phyloP scores from a whole-genome alignment of 2,329 filamentous ascomycete species.

The Sphaerulina musiva region DNA sequence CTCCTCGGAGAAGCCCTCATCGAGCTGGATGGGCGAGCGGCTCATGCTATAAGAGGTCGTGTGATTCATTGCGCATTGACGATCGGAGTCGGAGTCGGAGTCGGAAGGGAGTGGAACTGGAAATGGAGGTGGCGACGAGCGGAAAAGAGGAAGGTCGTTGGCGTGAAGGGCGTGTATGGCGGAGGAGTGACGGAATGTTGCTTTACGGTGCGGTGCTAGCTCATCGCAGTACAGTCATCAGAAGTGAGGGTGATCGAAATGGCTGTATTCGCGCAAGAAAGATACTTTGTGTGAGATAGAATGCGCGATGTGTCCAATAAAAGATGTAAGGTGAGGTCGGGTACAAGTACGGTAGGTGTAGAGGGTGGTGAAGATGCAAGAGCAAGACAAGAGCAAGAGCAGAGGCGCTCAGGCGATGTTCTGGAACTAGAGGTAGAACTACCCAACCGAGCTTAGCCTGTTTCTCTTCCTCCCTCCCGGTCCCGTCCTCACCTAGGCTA shows the following conservation, averaged over 20 bases:
- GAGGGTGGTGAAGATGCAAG: neutral
- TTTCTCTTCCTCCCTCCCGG: too few species aligned
- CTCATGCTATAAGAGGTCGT: neutral
- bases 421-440: too few species aligned
- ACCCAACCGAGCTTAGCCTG: too few species aligned
- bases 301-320: neutral
- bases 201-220: neutral
- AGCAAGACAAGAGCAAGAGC: too few species aligned
- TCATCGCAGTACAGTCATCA: neutral
- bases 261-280: neutral
- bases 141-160: neutral
- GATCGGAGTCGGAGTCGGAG: neutral
- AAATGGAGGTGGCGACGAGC: neutral
- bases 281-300: neutral
- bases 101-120: neutral
- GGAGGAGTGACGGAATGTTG: neutral
- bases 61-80: conserved; percentile 2
- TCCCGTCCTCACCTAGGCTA: too few species aligned
- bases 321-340: neutral
- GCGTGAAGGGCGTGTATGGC: neutral
- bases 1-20: conserved; percentile 81
- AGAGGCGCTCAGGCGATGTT: too few species aligned
- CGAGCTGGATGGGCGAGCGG: conserved; percentile 7
- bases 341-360: neutral
- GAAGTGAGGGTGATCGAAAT: neutral